phyloP scores from a whole-genome alignment of 495 filamentous ascomycete species.

The Copromyces sp. region DNA sequence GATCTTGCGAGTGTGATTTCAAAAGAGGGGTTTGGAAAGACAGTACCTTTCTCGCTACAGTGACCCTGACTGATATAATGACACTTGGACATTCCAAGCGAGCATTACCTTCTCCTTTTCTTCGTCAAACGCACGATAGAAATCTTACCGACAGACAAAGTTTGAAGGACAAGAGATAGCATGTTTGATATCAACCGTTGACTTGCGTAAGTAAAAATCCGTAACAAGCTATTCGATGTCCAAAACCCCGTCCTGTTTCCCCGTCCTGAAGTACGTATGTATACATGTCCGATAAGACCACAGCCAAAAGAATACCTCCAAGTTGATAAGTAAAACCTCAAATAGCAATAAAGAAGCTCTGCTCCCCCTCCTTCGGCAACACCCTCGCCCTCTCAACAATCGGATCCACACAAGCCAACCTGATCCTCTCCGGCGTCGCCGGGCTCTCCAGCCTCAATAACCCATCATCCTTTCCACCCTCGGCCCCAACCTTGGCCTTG shows the following conservation, averaged over 20 bases:
- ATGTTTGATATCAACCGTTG: not conserved
- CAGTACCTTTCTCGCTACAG: not conserved
- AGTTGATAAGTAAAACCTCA: conserved; percentile 4
- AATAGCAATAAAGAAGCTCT: conserved; percentile 70
- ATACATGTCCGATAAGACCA: not conserved
- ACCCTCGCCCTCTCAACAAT: conserved; percentile 73
- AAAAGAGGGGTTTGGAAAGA: not conserved
- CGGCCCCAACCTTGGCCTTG: conserved; percentile 27
- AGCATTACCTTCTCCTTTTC: not conserved
- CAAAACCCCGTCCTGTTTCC: not conserved
- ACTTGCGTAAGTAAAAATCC: not conserved
- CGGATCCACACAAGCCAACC: conserved; percentile 74
- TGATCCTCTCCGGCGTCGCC: conserved; percentile 79
- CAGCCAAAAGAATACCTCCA: not conserved
- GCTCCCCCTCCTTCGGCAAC: conserved; percentile 69
- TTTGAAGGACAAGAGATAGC: no score
- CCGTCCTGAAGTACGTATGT: not conserved
- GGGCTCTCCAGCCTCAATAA: conserved; percentile 58
- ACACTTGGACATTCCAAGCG: not conserved
- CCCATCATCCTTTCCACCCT: conserved; percentile 28
- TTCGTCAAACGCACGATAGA: not conserved
- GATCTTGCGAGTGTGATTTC: not conserved
- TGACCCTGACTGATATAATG: not conserved
- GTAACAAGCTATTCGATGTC: not conserved
- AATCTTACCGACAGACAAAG: not conserved